These are phyloP conservation scores for Aspergillus sergii DNA, from an alignment of 2,329 filamentous ascomycete species.

Conservation along the genomic window DNA sequence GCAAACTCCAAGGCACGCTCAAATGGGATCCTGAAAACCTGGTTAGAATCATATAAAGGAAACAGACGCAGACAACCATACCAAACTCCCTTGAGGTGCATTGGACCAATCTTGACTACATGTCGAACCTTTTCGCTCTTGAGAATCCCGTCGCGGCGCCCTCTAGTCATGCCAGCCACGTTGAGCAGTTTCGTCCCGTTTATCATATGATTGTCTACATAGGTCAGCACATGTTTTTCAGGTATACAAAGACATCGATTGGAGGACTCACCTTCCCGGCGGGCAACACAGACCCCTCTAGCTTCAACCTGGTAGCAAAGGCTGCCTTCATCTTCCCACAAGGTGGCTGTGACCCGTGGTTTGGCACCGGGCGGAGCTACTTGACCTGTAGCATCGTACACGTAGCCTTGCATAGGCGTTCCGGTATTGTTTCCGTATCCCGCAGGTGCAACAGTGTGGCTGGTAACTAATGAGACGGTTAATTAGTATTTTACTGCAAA, in stretches of 20 bases:
- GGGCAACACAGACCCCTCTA: conserved; percentile 90
- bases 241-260: neutral
- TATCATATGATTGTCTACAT: conserved; percentile 94
- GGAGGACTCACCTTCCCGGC: conserved; percentile 75
- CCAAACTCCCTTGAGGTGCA: conserved; percentile 98
- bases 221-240: neutral
- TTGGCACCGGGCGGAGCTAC: conserved; percentile 92
- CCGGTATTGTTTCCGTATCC: conserved; percentile 44
- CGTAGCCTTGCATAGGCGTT: conserved; percentile 48
- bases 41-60: conserved; percentile 20
- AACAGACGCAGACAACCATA: conserved; percentile 51
- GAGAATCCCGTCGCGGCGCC: conserved; percentile 89
- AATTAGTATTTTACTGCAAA: conserved; percentile 12
- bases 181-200: conserved; percentile 97
- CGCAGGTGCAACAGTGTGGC: conserved; percentile 35
- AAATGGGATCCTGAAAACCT: conserved; percentile 79
- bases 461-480: conserved; percentile 35
- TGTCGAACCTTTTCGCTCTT: conserved; percentile 97
- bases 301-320: conserved; percentile 98
- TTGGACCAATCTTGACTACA: conserved; percentile 97
- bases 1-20: conserved; percentile 97
- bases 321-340: conserved; percentile 98
- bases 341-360: conserved; percentile 89
- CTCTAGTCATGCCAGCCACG: conserved; percentile 96
- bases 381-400: conserved; percentile 87